These are phyloP conservation scores for Metarhizium brunneum DNA, from an alignment of 2,329 filamentous ascomycete species.

Conservation along the genomic window DNA sequence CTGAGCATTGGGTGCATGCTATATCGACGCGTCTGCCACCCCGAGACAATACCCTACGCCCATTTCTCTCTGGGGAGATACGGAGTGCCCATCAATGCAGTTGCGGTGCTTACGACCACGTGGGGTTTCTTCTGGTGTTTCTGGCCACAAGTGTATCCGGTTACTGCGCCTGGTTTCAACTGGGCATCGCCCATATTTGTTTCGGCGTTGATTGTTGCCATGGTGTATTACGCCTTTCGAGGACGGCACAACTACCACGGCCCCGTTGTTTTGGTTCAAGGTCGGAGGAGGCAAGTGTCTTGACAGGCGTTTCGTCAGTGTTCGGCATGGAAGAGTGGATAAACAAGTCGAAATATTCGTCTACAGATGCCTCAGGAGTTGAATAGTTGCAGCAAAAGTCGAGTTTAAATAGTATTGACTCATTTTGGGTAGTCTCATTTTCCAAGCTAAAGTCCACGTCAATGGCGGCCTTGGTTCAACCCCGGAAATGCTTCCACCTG, in stretches of 20 bases:
- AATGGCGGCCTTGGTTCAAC: no score
- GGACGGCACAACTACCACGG: not conserved
- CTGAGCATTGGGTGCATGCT: slow-evolving; percentile 1
- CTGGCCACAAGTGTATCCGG: not conserved
- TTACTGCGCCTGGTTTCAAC: not conserved
- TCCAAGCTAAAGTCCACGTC: no score
- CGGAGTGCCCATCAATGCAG: not conserved
- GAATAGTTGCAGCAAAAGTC: no score
- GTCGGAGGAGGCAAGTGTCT: not conserved
- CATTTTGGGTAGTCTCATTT: no score
- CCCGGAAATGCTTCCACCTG: no score
- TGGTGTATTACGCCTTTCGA: not conserved
- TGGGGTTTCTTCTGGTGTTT: slow-evolving; percentile 1
- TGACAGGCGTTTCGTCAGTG: not conserved
- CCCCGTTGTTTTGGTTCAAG: not conserved
- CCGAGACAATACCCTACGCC: not conserved
- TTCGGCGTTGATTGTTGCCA: not conserved
- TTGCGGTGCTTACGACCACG: not conserved
- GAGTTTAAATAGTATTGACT: no score
- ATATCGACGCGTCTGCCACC: not conserved
- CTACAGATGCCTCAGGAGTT: no score
- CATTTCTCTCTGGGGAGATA: not conserved
- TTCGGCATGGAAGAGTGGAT: not conserved
- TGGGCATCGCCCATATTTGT: not conserved
- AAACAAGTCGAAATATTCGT: not conserved